Conservation (phyloP, 1,284 basidiomycete genomes). For the Hemileia vastatrix region DNA sequence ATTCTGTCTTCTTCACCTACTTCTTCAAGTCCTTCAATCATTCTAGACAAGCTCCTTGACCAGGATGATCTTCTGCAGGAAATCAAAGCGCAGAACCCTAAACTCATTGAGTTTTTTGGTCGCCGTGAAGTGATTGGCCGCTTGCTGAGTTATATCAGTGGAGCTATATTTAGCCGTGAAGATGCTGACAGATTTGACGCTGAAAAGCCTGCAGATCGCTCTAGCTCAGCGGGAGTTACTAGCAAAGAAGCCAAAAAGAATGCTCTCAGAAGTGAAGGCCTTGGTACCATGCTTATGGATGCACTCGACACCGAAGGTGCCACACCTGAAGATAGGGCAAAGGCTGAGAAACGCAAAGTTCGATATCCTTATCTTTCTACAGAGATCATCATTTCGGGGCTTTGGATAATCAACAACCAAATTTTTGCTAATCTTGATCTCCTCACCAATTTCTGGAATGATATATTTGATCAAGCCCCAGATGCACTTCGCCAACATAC, state of each 20-base stretch:
- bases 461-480: slow-evolving; percentile 64
- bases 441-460: slow-evolving; percentile 83
- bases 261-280: slow-evolving; percentile 26
- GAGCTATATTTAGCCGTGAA: slow-evolving; percentile 68
- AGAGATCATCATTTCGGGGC: slow-evolving; percentile 89
- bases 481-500: slow-evolving; percentile 31
- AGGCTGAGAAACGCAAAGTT: slow-evolving; percentile 17
- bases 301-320: slow-evolving; percentile 47
- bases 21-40: slow-evolving; percentile 15
- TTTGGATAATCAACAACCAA: slow-evolving; percentile 87
- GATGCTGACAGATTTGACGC: slow-evolving; percentile 44
- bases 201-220: slow-evolving; percentile 28
- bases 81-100: slow-evolving; percentile 85
- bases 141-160: slow-evolving; percentile 71
- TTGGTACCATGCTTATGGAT: not conserved
- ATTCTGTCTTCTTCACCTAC: slow-evolving; percentile 19
- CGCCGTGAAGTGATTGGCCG: slow-evolving; percentile 67
- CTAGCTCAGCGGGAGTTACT: slow-evolving; percentile 21
- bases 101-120: slow-evolving; percentile 74
- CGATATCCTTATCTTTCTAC: slow-evolving; percentile 82
- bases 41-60: slow-evolving; percentile 78
- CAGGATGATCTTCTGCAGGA: slow-evolving; percentile 90
- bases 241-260: slow-evolving; percentile 27
- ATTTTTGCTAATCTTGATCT: slow-evolving; percentile 60
- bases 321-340: slow-evolving; percentile 20